phyloP scores from a whole-genome alignment of 495 filamentous ascomycete genomes.

The Xylaria castorea region DNA sequence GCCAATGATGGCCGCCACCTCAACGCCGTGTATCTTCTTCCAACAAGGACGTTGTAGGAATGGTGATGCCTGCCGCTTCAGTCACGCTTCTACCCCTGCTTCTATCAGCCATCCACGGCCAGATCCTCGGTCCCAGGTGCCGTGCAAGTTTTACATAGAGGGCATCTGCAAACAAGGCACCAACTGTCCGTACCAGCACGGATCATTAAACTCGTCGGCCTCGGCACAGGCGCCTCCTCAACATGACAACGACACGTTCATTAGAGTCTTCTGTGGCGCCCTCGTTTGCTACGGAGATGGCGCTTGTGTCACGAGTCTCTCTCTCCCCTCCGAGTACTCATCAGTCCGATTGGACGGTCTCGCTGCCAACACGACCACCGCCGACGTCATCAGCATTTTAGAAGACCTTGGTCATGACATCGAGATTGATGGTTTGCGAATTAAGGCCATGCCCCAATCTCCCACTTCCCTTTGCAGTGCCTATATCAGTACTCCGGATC shows the following conservation, averaged over 20 bases:
- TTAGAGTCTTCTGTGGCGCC: constrained; percentile 8
- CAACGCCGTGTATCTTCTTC: constrained; percentile 19
- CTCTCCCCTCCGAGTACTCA: constrained; percentile 20
- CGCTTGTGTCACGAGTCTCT: constrained; percentile 10
- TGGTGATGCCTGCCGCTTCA: constrained; percentile 17
- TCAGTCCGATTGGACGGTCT: constrained; percentile 15
- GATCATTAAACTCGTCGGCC: background rate
- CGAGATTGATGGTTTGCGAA: constrained; percentile 10
- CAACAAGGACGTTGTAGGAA: constrained; percentile 19
- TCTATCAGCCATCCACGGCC: background rate
- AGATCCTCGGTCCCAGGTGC: constrained; percentile 25
- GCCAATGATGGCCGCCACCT: background rate
- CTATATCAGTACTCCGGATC: constrained; percentile 11
- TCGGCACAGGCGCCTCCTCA: background rate
- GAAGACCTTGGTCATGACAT: constrained; percentile 10
- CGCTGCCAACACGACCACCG: background rate
- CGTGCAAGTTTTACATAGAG: constrained; percentile 28
- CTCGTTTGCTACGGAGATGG: constrained; percentile 21
- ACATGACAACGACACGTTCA: background rate
- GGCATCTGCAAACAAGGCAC: constrained; percentile 1
- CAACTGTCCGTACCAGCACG: constrained; percentile 8
- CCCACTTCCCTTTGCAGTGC: constrained; percentile 8
- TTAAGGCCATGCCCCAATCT: constrained; percentile 2
- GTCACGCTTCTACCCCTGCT: background rate
- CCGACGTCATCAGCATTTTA: constrained; percentile 5